These are phyloP conservation scores for Heliamphora exappendiculata DNA, from an alignment of 148 eudicot genomes.

Conservation along the genomic window DNA sequence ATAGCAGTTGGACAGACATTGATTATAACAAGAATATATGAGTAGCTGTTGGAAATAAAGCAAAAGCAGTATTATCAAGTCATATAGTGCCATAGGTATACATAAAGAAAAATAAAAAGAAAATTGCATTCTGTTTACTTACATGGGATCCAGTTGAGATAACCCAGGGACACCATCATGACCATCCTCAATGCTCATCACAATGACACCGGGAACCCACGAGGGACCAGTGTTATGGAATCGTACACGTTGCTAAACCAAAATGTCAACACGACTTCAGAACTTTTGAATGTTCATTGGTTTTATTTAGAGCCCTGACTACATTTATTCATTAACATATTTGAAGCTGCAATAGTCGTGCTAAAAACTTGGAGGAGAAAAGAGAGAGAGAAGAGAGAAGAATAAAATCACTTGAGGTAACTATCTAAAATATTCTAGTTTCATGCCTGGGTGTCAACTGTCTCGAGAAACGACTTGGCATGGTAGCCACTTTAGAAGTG, in stretches of 20 bases:
- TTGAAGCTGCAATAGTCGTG: neutral
- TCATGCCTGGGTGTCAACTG: neutral
- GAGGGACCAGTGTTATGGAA: constrained; percentile 85
- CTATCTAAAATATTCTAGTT: neutral
- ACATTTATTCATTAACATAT: neutral
- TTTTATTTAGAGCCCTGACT: neutral
- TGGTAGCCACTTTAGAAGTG: neutral
- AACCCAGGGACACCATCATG: constrained; percentile 52
- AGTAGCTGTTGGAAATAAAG: constrained; percentile 41
- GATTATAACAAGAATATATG: constrained; percentile 53
- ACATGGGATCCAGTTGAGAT: constrained; percentile 75
- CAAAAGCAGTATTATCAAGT: neutral
- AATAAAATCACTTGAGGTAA: neutral
- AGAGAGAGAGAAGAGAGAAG: neutral
- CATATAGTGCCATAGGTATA: neutral
- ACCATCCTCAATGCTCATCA: constrained; percentile 97
- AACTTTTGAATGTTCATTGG: neutral
- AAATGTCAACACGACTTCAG: neutral
- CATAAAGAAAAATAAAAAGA: neutral
- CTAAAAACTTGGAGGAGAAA: neutral
- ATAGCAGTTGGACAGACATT: constrained; percentile 53
- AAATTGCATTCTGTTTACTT: constrained; percentile 18
- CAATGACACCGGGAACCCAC: constrained; percentile 75
- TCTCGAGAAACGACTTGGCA: neutral
- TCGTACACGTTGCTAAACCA: constrained; percentile 61